These are phyloP conservation scores for Tolypocladium ovalisporum DNA, from an alignment of 2,329 filamentous ascomycete genomes.

Conservation along the genomic window DNA sequence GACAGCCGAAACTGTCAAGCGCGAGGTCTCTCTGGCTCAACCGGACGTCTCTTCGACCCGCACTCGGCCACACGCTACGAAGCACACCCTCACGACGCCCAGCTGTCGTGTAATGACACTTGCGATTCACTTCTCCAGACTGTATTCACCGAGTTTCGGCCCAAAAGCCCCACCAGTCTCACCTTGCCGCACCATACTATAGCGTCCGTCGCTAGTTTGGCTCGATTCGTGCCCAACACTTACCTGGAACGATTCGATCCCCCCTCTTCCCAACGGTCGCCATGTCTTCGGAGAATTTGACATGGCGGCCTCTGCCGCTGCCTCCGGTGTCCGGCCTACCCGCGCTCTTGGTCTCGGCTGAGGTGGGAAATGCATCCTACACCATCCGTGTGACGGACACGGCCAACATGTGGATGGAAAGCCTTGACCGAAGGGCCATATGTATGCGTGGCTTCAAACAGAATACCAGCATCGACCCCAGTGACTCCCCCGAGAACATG, in stretches of 20 bases:
- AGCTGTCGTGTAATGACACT: background rate
- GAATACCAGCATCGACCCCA: constrained; percentile 63
- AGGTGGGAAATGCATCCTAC: constrained; percentile 47
- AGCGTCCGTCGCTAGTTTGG: background rate
- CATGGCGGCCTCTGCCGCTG: constrained; percentile 38
- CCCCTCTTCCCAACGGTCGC: background rate
- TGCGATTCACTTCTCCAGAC: background rate
- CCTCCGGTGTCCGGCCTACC: constrained; percentile 34
- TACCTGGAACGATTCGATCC: background rate
- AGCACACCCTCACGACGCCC: constrained; percentile 3
- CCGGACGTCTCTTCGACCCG: background rate
- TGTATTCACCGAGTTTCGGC: constrained; percentile 8
- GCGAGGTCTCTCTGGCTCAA: background rate
- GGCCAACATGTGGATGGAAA: constrained; percentile 62
- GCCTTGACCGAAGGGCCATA: constrained; percentile 49
- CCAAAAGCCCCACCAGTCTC: background rate
- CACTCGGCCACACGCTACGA: background rate
- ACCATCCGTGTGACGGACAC: constrained; percentile 59
- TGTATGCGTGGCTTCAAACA: constrained; percentile 49
- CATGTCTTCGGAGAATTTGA: background rate
- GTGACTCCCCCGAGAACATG: constrained; percentile 57
- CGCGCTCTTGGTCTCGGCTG: constrained; percentile 50
- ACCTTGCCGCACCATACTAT: background rate
- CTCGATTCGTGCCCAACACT: background rate
- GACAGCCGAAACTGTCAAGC: background rate